Evolutionary conservation across 306 rosid genomes (phyloP), one percentile per base, ranked within the genome.

Genomic region (Trifolium fragiferum): DNA sequence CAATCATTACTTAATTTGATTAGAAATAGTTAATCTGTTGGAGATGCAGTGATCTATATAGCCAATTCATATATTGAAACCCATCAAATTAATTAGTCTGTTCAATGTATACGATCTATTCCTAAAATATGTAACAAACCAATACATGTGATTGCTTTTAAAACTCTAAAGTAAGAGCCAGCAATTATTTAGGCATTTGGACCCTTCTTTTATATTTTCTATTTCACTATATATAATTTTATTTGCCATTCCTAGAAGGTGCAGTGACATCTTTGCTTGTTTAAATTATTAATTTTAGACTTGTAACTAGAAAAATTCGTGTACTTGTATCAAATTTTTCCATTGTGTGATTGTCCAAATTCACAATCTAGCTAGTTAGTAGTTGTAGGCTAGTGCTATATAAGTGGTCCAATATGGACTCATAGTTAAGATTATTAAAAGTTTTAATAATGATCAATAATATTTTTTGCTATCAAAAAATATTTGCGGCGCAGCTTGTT

Each of bases 81-180:
- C 67, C 20, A 44, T 63, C 32, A 18, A 50, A 59, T 59, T 59
- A 50, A 59, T 59, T 59, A 55, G 55, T 16, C 37, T 40, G 59
- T 18, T 32, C 16, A 77, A 67, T 53, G 33, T 64, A 77, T n/a
- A 51, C 50, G 68, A 18, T 20, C 59, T 27, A 32, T 62, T 74
- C 10, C 10, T 20, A 15, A 19, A 58, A 27, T 72, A 43, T 49
- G 14, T 9, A 53, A 20, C 15, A 43, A 69, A 78, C 44, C 74
- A 69, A 69, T 64, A 37, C 86, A 82, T 78, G 86, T 69, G 83
- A 55, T 3, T 6, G 78, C 75, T 71, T 78, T 74, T 40, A 74
- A 63, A 82, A 63, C 83, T 12, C 19, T 37, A 64, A 35, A 35
- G 77, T 8, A 21, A 53, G 77, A 54, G 83, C 77, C 77, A 82